These are phyloP conservation scores for Huntiella moniliformis DNA, from an alignment of 2,329 filamentous ascomycete species.

Conservation along the genomic window DNA sequence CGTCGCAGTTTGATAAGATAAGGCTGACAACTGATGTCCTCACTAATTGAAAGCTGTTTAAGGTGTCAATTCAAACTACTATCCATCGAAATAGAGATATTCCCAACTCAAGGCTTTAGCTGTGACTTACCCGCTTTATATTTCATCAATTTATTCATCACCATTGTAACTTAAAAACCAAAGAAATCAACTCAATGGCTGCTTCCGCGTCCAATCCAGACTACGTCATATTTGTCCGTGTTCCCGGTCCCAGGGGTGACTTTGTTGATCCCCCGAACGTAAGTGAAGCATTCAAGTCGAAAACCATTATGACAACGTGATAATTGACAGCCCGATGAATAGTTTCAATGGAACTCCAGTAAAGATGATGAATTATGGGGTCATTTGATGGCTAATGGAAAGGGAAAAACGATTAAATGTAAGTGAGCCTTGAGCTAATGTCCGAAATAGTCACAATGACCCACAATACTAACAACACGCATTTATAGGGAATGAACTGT, in stretches of 20 bases:
- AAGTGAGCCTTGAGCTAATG: conserved; percentile 16
- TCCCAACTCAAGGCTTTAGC: background rate
- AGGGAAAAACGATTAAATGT: conserved; percentile 71
- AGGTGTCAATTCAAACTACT: background rate
- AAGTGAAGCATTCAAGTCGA: conserved; percentile 18
- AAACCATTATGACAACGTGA: background rate
- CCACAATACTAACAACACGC: conserved; percentile 3
- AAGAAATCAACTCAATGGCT: no score
- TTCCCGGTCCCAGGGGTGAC: conserved; percentile 72
- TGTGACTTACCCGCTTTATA: background rate
- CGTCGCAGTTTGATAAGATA: no score
- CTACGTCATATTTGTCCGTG: conserved; percentile 65
- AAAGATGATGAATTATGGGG: conserved; percentile 88
- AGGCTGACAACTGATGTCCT: no score
- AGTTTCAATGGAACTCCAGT: conserved; percentile 51
- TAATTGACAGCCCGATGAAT: background rate
- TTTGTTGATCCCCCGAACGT: conserved; percentile 84
- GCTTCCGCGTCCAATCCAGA: conserved; percentile 26
- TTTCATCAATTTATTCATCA: background rate
- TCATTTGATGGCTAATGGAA: conserved; percentile 63
- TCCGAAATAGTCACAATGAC: conserved; percentile 13
- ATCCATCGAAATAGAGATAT: background rate
- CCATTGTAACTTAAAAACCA: conserved; percentile 17
- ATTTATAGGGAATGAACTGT: conserved; percentile 57
- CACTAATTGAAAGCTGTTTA: no score